These are phyloP conservation scores for Backusella circina DNA, from an alignment of 192 early-diverging fungal genomes.

Conservation along the genomic window DNA sequence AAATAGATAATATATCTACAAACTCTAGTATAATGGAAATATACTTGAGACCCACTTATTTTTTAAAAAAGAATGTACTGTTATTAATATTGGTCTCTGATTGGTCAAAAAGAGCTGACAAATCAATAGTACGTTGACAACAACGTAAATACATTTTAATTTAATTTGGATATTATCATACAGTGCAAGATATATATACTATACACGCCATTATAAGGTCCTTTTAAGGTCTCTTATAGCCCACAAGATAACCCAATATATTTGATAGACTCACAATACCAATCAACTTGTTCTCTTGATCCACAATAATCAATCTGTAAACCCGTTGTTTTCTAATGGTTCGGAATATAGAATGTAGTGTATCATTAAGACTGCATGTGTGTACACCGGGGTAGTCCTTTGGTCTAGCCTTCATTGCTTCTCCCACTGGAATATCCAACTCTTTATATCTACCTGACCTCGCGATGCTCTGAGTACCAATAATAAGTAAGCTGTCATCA, in stretches of 20 bases:
- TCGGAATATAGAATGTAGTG: conserved; percentile 83
- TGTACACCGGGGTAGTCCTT: conserved; percentile 95
- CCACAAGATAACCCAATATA: conserved; percentile 64
- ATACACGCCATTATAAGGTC: neutral
- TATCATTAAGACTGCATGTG: conserved; percentile 84
- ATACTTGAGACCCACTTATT: no score
- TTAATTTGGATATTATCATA: conserved; percentile 1
- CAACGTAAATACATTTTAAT: neutral
- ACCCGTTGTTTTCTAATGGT: conserved; percentile 84
- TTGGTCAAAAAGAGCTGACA: neutral
- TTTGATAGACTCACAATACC: conserved; percentile 88
- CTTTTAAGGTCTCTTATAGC: conserved; percentile 17
- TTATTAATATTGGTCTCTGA: neutral
- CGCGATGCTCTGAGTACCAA: conserved; percentile 54
- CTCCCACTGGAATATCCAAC: conserved; percentile 82
- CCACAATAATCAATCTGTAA: conserved; percentile 89
- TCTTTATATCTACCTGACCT: conserved; percentile 70
- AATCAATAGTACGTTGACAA: neutral
- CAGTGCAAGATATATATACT: neutral
- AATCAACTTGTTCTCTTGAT: conserved; percentile 72
- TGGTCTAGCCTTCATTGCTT: conserved; percentile 79
- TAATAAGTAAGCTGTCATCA: neutral
- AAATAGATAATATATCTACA: no score
- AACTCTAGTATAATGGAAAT: no score
- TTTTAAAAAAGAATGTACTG: no score